Evolutionary conservation across 768 basidiomycete species (phyloP), one percentile per base, ranked within the genome.

Genomic region (Gloeopeniophorella convolvens): DNA sequence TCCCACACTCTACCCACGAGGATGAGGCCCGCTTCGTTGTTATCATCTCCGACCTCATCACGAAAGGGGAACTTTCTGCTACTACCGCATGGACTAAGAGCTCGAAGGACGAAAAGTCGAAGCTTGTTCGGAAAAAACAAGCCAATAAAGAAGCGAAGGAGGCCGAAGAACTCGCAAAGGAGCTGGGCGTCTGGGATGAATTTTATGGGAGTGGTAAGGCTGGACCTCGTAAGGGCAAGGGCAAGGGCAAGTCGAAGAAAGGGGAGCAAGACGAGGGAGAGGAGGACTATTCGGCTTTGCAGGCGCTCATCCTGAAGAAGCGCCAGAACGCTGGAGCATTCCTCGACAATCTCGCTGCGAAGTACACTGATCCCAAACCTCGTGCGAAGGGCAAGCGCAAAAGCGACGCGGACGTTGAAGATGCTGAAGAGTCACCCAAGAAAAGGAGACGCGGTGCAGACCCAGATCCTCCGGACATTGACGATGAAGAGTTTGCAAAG

Each of bases 141-240:
- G 78, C 81, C 1, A 73, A 82, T 54, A 85, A 83, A 64, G 92
- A 94, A 65, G 89, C 89, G 2, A 70, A 70, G 48, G 90, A 95
- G 59, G 93, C 93, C 3, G 93, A 90, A 65, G 72, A 77, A 16
- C 68, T 84, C 34, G 93, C 93, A 5, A 89, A 82, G 58, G 89
- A 90, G 55, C 68, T 97, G 13, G 93, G 92, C 2, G 87, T 96
- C 9, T 94, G 91, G 90, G 92, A 96, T 48, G 89, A 92, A 59
- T 92, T 92, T 60, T 91, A 88, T 61, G 89, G 86, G 4, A 80
- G 73, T 55, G 89, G 86, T 3, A 87, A 84, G 66, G 65, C 73
- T 1, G 77, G 79, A 6, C 70, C 78, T 30, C 73, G 79, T 56
- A 80, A 78, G 65, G 67, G 67, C 12, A 79, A 78, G 36, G 71